Evolutionary conservation across 176 grass and related monocot genomes (phyloP).

Genomic region (Oryza punctata): DNA sequence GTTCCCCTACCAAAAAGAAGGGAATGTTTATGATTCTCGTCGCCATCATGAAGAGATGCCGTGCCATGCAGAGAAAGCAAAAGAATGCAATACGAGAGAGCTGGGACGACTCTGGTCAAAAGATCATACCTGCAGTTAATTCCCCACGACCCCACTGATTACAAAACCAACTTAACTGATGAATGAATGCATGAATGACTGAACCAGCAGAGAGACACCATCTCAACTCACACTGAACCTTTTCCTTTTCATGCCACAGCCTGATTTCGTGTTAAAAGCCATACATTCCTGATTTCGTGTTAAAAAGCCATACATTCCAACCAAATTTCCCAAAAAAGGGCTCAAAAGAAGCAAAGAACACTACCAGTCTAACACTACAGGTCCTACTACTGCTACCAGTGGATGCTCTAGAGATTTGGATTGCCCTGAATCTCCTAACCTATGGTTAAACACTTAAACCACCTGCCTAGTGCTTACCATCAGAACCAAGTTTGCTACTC

Average conservation of each 20-base stretch:
- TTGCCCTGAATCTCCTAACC: constrained; percentile 24
- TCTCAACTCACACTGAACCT: constrained; percentile 1
- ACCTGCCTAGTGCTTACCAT: constrained; percentile 6
- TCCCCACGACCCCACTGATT: constrained; percentile 30
- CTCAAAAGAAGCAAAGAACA: constrained; percentile 33
- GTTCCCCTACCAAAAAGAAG: constrained; percentile 30
- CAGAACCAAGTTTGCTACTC: constrained; percentile 1
- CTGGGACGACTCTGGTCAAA: constrained; percentile 57
- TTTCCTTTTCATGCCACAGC: constrained; percentile 16
- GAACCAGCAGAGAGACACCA: neutral
- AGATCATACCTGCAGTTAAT: constrained; percentile 37
- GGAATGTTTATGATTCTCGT: constrained; percentile 48
- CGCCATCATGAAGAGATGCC: constrained; percentile 40
- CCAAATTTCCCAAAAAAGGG: constrained; percentile 33
- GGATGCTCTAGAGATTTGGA: constrained; percentile 5
- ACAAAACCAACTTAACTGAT: neutral
- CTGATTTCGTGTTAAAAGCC: constrained; percentile 44
- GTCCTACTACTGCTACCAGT: neutral
- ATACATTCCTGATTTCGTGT: constrained; percentile 22
- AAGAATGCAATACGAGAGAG: constrained; percentile 18
- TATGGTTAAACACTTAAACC: constrained; percentile 27
- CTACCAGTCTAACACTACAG: neutral
- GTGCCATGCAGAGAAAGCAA: constrained; percentile 45
- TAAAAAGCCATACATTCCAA: constrained; percentile 24
- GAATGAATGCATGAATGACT: neutral